These are phyloP conservation scores for Sphagnum magellanicum DNA, from an alignment of 228 moss, liverwort and hornwort species.

Conservation along the genomic window DNA sequence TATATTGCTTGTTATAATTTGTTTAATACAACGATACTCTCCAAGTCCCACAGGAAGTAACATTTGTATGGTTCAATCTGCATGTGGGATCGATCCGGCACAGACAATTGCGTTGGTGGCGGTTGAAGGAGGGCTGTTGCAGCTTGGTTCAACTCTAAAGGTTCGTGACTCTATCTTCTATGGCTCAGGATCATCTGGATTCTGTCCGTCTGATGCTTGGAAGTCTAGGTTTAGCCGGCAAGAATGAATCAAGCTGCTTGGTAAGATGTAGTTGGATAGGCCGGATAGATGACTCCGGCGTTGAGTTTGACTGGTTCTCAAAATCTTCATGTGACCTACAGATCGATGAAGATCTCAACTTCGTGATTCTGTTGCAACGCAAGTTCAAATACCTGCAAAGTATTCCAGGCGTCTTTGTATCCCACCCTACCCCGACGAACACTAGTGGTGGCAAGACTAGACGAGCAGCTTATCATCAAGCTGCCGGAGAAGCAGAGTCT, in stretches of 20 bases:
- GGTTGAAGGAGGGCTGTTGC: conserved; percentile 37
- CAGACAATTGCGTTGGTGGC: conserved; percentile 47
- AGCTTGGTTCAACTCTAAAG: conserved; percentile 42
- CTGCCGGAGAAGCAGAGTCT: conserved; percentile 9
- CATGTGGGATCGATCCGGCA: too few species aligned
- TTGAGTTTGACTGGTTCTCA: too few species aligned
- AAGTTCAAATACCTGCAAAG: conserved; percentile 50
- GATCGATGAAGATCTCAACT: conserved; percentile 44
- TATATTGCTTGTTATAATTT: too few species aligned
- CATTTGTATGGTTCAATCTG: too few species aligned
- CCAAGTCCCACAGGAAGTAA: too few species aligned
- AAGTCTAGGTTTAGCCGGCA: too few species aligned
- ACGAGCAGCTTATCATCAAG: background rate
- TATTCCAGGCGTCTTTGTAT: conserved; percentile 48
- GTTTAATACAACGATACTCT: too few species aligned
- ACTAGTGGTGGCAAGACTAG: conserved; percentile 13
- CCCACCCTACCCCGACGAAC: conserved; percentile 25
- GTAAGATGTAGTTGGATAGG: conserved; percentile 26
- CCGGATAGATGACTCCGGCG: too few species aligned
- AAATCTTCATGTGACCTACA: conserved; percentile 1
- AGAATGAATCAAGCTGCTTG: too few species aligned
- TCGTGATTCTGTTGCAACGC: conserved; percentile 43
- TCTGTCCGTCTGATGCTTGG: too few species aligned
- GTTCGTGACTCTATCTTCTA: conserved; percentile 1
- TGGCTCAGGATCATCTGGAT: too few species aligned